phyloP scores from a whole-genome alignment of 2,329 filamentous ascomycete genomes.

The Stenocarpella maydis region DNA sequence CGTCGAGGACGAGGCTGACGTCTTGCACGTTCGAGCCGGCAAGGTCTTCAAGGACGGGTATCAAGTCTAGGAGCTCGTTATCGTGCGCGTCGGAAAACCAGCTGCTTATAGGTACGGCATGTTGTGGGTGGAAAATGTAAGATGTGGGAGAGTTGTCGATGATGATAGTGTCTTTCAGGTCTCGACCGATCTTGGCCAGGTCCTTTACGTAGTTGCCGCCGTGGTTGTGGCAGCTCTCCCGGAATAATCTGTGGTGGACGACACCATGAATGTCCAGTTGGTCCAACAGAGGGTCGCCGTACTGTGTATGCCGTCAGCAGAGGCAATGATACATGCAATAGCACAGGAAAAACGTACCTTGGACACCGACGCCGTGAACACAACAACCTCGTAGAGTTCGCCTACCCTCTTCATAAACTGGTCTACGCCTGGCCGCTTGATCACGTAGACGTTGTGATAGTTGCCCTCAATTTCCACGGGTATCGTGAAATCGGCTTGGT shows the following conservation, averaged over 20 bases:
- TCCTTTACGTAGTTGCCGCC: conserved; percentile 99
- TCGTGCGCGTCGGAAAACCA: conserved; percentile 99
- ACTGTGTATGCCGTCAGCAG: conserved; percentile 59
- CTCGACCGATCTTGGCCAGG: conserved; percentile 93
- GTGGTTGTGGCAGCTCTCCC: conserved; percentile 99
- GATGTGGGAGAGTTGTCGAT: conserved; percentile 99
- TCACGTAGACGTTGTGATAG: conserved; percentile 99
- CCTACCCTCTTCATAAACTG: conserved; percentile 99
- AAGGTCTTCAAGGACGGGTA: conserved; percentile 97
- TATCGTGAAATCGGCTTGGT: conserved; percentile 98
- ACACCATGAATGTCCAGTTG: conserved; percentile 98
- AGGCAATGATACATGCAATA: background rate
- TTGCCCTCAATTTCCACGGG: conserved; percentile 98
- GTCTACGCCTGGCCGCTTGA: conserved; percentile 98
- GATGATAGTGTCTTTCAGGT: conserved; percentile 97
- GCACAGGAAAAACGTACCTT: conserved; percentile 68
- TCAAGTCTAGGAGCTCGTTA: conserved; percentile 96
- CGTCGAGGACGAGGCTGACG: conserved; percentile 96
- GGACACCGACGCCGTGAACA: conserved; percentile 97
- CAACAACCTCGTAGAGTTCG: conserved; percentile 97
- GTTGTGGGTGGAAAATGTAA: conserved; percentile 99
- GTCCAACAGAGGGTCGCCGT: conserved; percentile 94
- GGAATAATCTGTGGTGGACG: conserved; percentile 94
- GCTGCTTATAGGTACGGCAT: conserved; percentile 98
- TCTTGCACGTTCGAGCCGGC: conserved; percentile 89